phyloP scores from a whole-genome alignment of 495 filamentous ascomycete genomes.

The Oleoguttula mirabilis region DNA sequence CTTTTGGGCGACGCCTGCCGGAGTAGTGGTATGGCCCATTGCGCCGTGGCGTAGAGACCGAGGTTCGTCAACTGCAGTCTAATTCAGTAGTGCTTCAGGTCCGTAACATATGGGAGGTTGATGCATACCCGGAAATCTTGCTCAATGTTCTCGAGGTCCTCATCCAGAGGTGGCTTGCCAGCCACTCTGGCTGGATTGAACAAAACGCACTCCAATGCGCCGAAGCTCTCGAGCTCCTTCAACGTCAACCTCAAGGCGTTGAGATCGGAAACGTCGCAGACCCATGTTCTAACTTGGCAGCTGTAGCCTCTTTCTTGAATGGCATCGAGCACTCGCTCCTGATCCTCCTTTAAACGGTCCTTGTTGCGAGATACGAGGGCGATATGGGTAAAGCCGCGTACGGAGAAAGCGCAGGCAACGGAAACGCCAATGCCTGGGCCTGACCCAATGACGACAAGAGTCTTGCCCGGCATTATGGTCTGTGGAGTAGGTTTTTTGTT shows the following conservation, averaged over 20 bases:
- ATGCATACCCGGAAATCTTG: conserved; percentile 15
- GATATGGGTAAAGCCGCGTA: conserved; percentile 22
- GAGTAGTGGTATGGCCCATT: conserved; percentile 18
- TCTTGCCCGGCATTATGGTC: conserved; percentile 20
- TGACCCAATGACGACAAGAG: conserved; percentile 18
- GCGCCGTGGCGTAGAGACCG: conserved; percentile 14
- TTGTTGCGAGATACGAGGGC: conserved; percentile 18
- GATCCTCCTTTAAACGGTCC: conserved; percentile 11
- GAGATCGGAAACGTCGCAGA: conserved; percentile 13
- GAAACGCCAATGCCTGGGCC: conserved; percentile 19
- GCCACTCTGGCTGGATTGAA: conserved; percentile 19
- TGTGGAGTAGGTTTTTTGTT: too few species aligned
- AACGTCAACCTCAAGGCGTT: conserved; percentile 11
- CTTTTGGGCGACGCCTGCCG: conserved; percentile 1
- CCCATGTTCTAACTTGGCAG: conserved; percentile 19
- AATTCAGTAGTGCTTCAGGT: conserved; percentile 3
- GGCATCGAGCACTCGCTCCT: conserved; percentile 13
- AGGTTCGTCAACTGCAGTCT: conserved; percentile 10
- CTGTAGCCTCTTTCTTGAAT: conserved; percentile 18
- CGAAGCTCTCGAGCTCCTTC: conserved; percentile 15
- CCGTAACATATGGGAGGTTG: too few species aligned
- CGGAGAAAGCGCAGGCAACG: conserved; percentile 13
- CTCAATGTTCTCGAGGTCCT: conserved; percentile 8
- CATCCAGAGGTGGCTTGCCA: conserved; percentile 10
- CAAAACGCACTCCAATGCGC: conserved; percentile 17